A percentile compares a stretch with the other conserved stretches of the same genome.
These are phyloP conservation scores for Capsella bursapastoris DNA, from an alignment of 345 rosid genomes.

Conservation along the genomic window DNA sequence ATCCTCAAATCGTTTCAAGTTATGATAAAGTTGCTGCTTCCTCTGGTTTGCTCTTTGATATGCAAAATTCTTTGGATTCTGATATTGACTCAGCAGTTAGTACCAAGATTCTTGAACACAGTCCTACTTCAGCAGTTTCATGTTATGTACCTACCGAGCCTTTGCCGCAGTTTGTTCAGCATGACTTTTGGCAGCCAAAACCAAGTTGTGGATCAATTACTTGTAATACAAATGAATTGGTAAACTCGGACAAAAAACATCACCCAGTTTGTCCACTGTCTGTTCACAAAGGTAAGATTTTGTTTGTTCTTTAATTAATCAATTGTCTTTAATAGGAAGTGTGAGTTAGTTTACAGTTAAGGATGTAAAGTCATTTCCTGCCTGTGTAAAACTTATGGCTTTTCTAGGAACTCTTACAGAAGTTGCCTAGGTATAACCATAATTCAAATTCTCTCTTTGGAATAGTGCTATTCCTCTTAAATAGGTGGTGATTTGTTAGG, in stretches of 20 bases:
- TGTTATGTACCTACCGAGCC: constrained; percentile 47
- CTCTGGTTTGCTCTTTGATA: constrained; percentile 48
- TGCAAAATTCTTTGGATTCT: constrained; percentile 50
- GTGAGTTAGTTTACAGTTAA: background rate
- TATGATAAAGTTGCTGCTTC: constrained; percentile 49
- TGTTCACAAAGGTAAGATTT: constrained; percentile 71
- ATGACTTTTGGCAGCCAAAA: constrained; percentile 17
- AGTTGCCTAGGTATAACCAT: background rate
- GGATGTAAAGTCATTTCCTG: background rate
- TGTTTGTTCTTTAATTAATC: background rate
- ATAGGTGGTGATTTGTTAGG: background rate
- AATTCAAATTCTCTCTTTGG: background rate
- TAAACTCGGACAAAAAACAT: constrained; percentile 39
- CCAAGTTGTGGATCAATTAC: constrained; percentile 22
- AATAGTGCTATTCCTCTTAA: background rate
- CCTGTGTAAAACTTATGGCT: background rate
- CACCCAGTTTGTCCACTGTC: constrained; percentile 53
- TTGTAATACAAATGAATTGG: constrained; percentile 45
- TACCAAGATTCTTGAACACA: constrained; percentile 46
- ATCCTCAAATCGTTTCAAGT: constrained; percentile 49
- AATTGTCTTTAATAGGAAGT: background rate
- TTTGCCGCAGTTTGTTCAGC: constrained; percentile 48
- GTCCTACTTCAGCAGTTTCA: constrained; percentile 40
- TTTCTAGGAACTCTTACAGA: background rate
- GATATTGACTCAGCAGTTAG: constrained; percentile 48